Evolutionary conservation across 768 basidiomycete species (phyloP), one percentile per base, ranked within the genome.

Genomic region (Galerina marginata): DNA sequence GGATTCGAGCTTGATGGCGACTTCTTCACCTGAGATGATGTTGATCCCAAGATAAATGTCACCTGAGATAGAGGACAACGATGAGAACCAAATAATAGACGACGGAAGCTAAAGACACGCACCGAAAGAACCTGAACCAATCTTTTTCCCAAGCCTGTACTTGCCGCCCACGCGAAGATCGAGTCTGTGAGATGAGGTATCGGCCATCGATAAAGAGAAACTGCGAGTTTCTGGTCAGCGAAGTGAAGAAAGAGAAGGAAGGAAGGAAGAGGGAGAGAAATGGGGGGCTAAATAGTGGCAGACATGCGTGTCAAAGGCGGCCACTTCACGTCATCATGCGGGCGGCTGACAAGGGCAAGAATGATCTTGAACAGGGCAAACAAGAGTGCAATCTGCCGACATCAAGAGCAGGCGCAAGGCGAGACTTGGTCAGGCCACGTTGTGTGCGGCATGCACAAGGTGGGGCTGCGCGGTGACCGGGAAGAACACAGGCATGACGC

Each of bases 41-140:
- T 99, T 99, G 77, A 97, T 96, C 59, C 97, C 97, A 63, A 99
- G 93, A 76, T 99, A 99, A 78, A 99, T 98, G 74, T 98, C 96
- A 77, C 95, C 96, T 96, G 47, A 23, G 44, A 51, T 47, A 42
- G 47, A 52, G 25, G 26, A 26, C 36, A 20, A 40, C 16, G 39
- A 23, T 59, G 60, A 69, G 23, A 33, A 66, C 40, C 44, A 52
- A 54, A 12, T 25, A 33, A 40, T 37, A 26, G 56, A 59, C 57
- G 33, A 54, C 23, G 43, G 33, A 61, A 29, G 25, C 39, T 56
- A 50, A 61, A 53, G 47, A 56, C 42, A 82, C 91, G 72, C 69
- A 96, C 96, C 95, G 70, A 99, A 98, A 46, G 96, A 98, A 64
- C 96, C 96, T 37, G 95, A 96, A 64, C 96, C 96, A 71, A 99